A percentile compares a stretch with the other conserved stretches of the same genome.
Conservation (phyloP, 148 eudicot species). For the Cornus suecica region DNA sequence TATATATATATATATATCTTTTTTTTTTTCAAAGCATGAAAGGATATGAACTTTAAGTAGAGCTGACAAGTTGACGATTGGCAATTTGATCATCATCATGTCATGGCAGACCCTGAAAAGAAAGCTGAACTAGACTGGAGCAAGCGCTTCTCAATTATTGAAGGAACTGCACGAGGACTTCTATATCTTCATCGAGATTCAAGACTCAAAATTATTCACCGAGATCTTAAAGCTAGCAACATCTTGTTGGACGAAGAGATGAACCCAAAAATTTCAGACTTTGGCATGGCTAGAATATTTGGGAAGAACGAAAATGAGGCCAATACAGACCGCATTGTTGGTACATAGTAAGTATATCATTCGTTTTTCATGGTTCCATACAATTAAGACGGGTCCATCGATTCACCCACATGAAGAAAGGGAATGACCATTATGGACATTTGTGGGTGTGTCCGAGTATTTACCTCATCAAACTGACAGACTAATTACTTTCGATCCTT, state of each 20-base stretch:
- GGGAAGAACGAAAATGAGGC: conserved; percentile 19
- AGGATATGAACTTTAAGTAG: too few relatives aligned
- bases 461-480: too few relatives aligned
- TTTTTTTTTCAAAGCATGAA: background rate
- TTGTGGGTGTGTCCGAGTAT: too few relatives aligned
- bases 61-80: background rate
- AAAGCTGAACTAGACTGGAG: conserved; percentile 22
- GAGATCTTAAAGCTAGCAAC: conserved; percentile 35
- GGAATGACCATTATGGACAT: too few relatives aligned
- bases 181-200: conserved; percentile 32
- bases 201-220: conserved; percentile 26
- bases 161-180: conserved; percentile 24
- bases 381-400: background rate
- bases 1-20: too few relatives aligned
- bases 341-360: conserved; percentile 15
- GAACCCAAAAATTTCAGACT: conserved; percentile 44
- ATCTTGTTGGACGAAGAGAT: conserved; percentile 25
- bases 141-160: conserved; percentile 22
- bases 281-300: conserved; percentile 44
- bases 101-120: conserved; percentile 7
- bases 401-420: background rate
- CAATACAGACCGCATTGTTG: conserved; percentile 23
- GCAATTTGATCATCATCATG: background rate
- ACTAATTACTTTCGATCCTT: background rate
- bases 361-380: background rate